Evolutionary conservation across 768 basidiomycete genomes (phyloP), one percentile per base, ranked within the genome.

Genomic region (Boletus vermiculosoides): DNA sequence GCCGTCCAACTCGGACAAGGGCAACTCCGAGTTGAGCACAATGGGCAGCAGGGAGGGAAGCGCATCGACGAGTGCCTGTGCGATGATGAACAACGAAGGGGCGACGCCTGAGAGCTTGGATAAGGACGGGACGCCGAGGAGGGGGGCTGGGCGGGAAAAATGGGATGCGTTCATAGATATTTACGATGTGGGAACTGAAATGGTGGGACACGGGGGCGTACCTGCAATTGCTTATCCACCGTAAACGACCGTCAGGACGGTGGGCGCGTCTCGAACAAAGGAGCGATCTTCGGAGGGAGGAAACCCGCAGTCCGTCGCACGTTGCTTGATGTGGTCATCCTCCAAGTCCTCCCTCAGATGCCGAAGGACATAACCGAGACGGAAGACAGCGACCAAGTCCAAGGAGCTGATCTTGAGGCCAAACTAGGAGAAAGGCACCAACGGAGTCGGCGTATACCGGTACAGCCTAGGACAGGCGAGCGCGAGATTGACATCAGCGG

Each of bases 81-180:
- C 72, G 15, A 71, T 66, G 11, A 80, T 71, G 70, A 88, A 93
- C 28, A 94, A 75, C 1, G 79, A 70, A 1, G 88, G 85, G 5
- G 83, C 77, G 10, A 81, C 77, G 2, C 86, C 86, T 1, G 87
- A 88, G n/a, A 84, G 59, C 79, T 94, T 82, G 75, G 93, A 94
- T 10, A 91, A 92, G 0, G 90, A 84, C 1, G 89, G 79, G 31
- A 81, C 62, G 4, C 86, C 80, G 52, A 92, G 75, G 31, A 85
- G 25, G 25, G 25, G 25, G 25, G 25, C 25, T 25, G 25, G 2
- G 25, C 25, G 25, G 25, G 25, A 2, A 25, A 3, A 5, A 25
- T 25, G 2, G 5, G 25, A 3, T 25, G 25, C 25, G 25, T 25
- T 25, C 25, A 25, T 25, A 25, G 3, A 25, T 5, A 25, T 5